Conservation (phyloP, 2,329 filamentous ascomycete genomes). For the Colletotrichum sp. region DNA sequence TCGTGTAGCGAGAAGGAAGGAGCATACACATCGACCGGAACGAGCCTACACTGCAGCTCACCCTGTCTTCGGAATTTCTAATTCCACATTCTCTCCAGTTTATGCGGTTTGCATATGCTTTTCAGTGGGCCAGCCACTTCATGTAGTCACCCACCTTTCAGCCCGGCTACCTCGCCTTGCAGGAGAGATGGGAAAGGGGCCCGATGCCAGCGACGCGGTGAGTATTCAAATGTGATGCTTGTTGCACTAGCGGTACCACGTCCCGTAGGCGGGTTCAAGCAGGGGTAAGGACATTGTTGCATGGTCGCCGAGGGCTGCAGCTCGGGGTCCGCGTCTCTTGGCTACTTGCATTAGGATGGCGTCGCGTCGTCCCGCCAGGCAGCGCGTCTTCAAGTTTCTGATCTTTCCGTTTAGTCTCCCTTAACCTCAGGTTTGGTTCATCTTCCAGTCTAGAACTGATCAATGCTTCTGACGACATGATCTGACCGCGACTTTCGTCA, state of each 20-base stretch:
- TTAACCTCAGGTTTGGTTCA: neutral
- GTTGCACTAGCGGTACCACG: neutral
- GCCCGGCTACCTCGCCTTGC: neutral
- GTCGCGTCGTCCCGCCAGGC: neutral
- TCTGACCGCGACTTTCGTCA: neutral
- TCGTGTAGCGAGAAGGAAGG: too few species aligned
- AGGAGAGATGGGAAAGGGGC: neutral
- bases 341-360: neutral
- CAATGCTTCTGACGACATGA: rapidly evolving
- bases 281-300: neutral
- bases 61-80: neutral
- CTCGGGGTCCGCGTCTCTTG: neutral
- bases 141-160: neutral
- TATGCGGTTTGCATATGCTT: neutral
- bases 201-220: neutral
- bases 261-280: neutral
- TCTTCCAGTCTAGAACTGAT: rapidly evolving
- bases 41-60: neutral
- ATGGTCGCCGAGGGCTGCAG: neutral
- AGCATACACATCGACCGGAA: too few species aligned
- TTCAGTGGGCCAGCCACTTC: neutral
- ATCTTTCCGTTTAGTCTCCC: neutral
- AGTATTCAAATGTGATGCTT: neutral
- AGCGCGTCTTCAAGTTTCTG: neutral
- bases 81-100: neutral